Evolutionary conservation across 108 stramenopile species (phyloP), one percentile per base, ranked within the genome.

Genomic region (Conticribra guillardii): DNA sequence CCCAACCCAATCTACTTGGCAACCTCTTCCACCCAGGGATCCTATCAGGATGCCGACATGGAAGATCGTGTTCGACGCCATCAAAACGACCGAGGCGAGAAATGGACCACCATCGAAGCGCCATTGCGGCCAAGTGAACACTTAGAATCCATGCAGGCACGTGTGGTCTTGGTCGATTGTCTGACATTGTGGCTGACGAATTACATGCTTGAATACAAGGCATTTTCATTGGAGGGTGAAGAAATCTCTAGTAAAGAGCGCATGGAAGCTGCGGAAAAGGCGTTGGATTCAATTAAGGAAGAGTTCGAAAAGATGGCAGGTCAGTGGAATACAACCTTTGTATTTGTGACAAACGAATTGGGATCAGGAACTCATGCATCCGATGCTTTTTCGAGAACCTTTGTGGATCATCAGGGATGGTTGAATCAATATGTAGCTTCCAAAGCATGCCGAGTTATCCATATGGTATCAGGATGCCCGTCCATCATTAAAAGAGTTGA

Each of bases 181-280:
- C 46, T 83, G 17, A 83, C 85, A 18, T 54, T 86, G 5, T 86
- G 85, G 85, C 45, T 86, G 63, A 86, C 85, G 3, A 86, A 86
- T 77, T 77, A 54, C 54, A 70, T 86, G 61, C 32, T 83, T 60
- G 54, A 86, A 54, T 60, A 67, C 28, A 69, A 69, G 9, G 82
- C 54, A 2, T 83, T 86, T 54, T 69, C 73, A 8, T 4, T 53
- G n/a, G 28, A 53, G 28, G 70, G 55, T 48, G 69, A 67, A 0
- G 46, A 32, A 0, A 21, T 54, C 14, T 64, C 60, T 15, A 44
- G 73, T 18, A 24, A 18, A 21, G 60, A 71, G 3, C 58, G 47
- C 21, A 48, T 57, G 15, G 16, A 19, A 11, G 61, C 71, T 7
- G 57, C 59, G 3, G 78, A 74, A 16, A 16, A 54, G 30, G 80